Conservation (phyloP, 176 grass and related monocot genomes). For the Hordeum vulgare region DNA sequence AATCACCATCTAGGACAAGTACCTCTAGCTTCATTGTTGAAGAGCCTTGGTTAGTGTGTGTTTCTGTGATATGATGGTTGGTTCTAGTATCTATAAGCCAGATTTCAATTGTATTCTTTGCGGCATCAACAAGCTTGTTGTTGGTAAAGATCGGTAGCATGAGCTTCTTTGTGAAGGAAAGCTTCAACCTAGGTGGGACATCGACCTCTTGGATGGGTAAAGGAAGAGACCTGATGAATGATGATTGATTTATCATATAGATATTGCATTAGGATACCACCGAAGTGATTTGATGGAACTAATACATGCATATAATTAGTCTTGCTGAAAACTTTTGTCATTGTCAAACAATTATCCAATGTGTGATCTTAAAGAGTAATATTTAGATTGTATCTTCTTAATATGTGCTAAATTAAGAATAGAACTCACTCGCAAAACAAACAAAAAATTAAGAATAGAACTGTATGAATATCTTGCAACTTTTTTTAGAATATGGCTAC, state of each 20-base stretch:
- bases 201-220: neutral
- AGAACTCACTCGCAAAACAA: too few relatives aligned
- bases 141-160: slow-evolving; percentile 35
- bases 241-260: neutral
- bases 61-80: neutral
- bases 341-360: neutral
- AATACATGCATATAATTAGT: neutral
- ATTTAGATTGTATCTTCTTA: too few relatives aligned
- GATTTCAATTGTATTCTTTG: slow-evolving; percentile 18
- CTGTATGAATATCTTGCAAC: neutral
- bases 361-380: neutral
- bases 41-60: neutral
- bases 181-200: slow-evolving; percentile 14
- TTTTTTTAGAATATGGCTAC: neutral
- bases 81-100: slow-evolving; percentile 20
- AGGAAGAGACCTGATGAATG: slow-evolving; percentile 18
- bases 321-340: neutral
- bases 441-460: neutral
- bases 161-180: slow-evolving; percentile 25
- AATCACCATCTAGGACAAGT: slow-evolving; percentile 63
- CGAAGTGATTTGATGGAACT: neutral
- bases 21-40: slow-evolving; percentile 41
- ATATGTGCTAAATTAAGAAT: too few relatives aligned
- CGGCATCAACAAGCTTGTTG: slow-evolving; percentile 26
- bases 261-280: neutral